Evolutionary conservation across 306 rosid genomes (phyloP), one percentile per base, ranked within the genome.

Genomic region (Gleditsia sinensis): DNA sequence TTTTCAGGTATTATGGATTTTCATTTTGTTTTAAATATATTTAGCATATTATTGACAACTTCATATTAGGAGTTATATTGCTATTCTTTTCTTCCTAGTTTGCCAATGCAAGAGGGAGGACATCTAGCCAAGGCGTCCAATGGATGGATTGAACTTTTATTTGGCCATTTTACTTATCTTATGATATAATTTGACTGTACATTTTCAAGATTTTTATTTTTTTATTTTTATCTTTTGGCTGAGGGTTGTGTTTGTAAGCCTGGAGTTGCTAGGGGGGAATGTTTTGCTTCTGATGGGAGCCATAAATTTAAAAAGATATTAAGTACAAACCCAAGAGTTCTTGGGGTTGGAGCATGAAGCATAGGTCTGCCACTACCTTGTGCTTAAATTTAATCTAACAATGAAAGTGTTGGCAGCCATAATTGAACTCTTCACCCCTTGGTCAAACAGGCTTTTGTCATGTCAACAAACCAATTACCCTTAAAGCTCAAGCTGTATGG

Each of bases 1-100:
- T 94, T 91, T 80, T 94, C 98, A 75, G 98, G 98, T 88, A 78
- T 69, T 48, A 36, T 36, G 54, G 13, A 49, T 24, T 65, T 24
- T 23, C 12, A 65, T 6, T 61, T 50, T 51, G 7, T 45, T 67
- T 69, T 30, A 6, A 56, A 25, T 58, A 80, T 72, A 84, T 83
- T 54, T 77, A 83, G 5, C 16, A 50, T 57, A 46, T 88, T 67
- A 76, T 81, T 74, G 83, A 83, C 25, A 76, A 67, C 54, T 89
- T 77, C 75, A 83, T 24, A 13, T 21, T 76, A 76, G 64, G 83
- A 57, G 83, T 74, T 82, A 58, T 34, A 68, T 79, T 42, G 88
- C 88, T 45, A 13, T 13, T 11, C 10, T 48, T 64, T 63, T 27
- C 17, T 43, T 45, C 13, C 16, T 6, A 25, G 19, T 20, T 14